These are phyloP conservation scores for Capsicum pubescens DNA, from an alignment of 257 asterid genomes.

Conservation along the genomic window DNA sequence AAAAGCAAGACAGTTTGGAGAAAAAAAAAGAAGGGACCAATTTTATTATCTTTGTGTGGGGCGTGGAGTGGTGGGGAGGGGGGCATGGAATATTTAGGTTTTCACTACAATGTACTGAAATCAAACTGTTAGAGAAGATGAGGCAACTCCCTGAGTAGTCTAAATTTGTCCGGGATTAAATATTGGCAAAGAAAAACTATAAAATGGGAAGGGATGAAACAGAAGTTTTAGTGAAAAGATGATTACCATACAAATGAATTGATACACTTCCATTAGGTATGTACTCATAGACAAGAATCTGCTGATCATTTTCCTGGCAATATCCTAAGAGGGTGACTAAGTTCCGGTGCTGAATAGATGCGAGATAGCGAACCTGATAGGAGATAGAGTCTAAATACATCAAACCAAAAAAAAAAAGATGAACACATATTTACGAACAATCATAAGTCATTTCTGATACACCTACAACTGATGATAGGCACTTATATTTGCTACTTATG, in stretches of 20 bases:
- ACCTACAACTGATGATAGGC: not conserved
- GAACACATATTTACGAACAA: conserved; percentile 26
- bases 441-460: not conserved
- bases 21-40: not conserved
- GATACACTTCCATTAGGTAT: conserved; percentile 95
- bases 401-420: conserved; percentile 28
- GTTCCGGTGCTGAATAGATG: conserved; percentile 86
- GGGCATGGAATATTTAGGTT: conserved; percentile 8
- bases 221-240: conserved; percentile 29
- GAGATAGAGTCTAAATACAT: conserved; percentile 38
- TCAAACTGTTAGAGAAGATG: not conserved
- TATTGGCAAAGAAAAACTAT: conserved; percentile 25
- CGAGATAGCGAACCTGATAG: conserved; percentile 83
- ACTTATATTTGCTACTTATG: not conserved
- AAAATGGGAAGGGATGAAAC: conserved; percentile 19
- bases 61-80: not conserved
- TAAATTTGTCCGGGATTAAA: conserved; percentile 24
- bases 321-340: conserved; percentile 84
- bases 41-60: not conserved
- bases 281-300: conserved; percentile 89
- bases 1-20: conserved; percentile 23
- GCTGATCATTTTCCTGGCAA: conserved; percentile 87
- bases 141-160: not conserved
- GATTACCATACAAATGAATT: conserved; percentile 82
- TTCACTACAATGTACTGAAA: conserved; percentile 16